phyloP scores from a whole-genome alignment of 164 flowering plant species.

The Tinospora cordifolia region DNA sequence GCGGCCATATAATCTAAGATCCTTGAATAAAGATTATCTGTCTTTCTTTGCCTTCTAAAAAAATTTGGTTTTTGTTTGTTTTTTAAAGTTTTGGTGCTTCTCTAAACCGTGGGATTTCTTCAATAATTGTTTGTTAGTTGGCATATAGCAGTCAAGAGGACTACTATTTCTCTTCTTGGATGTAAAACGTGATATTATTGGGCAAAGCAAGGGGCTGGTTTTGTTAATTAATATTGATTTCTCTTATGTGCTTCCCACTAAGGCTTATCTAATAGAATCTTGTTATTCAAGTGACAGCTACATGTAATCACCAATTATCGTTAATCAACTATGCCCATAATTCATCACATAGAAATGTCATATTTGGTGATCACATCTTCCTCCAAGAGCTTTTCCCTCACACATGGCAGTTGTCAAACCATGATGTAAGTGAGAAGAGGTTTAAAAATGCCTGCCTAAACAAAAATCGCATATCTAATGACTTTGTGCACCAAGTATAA shows the following conservation, averaged over 20 bases:
- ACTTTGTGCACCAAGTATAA: too few relatives aligned
- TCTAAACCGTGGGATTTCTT: too few relatives aligned
- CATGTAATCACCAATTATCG: background rate
- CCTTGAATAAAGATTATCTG: too few relatives aligned
- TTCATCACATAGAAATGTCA: background rate
- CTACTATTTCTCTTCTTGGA: background rate
- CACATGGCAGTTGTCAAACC: background rate
- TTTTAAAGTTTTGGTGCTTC: too few relatives aligned
- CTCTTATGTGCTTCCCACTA: background rate
- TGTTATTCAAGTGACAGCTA: constrained; percentile 1
- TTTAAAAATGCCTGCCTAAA: too few relatives aligned
- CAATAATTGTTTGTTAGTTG: background rate
- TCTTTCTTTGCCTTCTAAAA: too few relatives aligned
- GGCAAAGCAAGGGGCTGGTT: too few relatives aligned
- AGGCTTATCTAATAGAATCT: background rate
- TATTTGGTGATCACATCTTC: background rate
- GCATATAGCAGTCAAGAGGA: background rate
- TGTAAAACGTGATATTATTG: too few relatives aligned
- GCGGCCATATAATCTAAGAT: background rate
- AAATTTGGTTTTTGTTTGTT: too few relatives aligned
- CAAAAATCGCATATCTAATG: too few relatives aligned
- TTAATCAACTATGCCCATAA: background rate
- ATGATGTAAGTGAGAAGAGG: too few relatives aligned
- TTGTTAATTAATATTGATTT: too few relatives aligned
- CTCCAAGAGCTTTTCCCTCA: background rate